Percentiles rank a stretch among this genome's conserved stretches.
These are phyloP conservation scores for Podila epicladia DNA, from an alignment of 192 early-diverging fungal species.

Conservation along the genomic window DNA sequence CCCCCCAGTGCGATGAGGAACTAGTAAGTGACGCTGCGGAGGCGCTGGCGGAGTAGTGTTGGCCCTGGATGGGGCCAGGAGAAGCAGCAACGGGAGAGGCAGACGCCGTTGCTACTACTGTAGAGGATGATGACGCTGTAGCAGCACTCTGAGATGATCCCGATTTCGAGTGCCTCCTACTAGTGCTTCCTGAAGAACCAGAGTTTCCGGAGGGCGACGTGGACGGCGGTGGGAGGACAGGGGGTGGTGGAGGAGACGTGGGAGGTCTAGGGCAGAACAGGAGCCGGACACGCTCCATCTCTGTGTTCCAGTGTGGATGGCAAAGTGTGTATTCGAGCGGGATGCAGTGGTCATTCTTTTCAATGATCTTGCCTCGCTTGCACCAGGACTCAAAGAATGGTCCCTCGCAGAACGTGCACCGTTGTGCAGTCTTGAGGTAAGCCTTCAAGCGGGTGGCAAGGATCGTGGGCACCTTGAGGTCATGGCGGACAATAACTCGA, in stretches of 20 bases:
- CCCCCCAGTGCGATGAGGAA: no score
- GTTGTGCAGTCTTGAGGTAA: constrained; percentile 67
- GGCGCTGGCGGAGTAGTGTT: no score
- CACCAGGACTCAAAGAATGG: constrained; percentile 77
- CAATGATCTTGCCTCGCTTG: constrained; percentile 68
- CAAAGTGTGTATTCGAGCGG: constrained; percentile 81
- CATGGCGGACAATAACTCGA: constrained; percentile 70
- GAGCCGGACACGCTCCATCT: constrained; percentile 68
- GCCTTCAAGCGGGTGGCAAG: constrained; percentile 59
- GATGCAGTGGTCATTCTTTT: constrained; percentile 58
- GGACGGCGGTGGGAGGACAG: neutral
- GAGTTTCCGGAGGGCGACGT: neutral
- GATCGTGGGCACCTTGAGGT: constrained; percentile 54
- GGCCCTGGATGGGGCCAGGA: no score
- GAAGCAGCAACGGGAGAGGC: no score
- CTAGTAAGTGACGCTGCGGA: no score
- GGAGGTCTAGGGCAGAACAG: constrained; percentile 69
- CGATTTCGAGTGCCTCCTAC: no score
- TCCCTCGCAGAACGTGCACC: constrained; percentile 80
- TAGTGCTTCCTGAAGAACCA: no score
- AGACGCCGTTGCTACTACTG: no score
- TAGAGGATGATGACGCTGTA: no score
- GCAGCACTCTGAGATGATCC: no score
- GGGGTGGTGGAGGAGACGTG: constrained; percentile 56
- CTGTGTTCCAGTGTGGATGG: constrained; percentile 76